Base-by-base conservation (phyloP, 208 protist genomes). In the Trypanosoma vivax region DNA sequence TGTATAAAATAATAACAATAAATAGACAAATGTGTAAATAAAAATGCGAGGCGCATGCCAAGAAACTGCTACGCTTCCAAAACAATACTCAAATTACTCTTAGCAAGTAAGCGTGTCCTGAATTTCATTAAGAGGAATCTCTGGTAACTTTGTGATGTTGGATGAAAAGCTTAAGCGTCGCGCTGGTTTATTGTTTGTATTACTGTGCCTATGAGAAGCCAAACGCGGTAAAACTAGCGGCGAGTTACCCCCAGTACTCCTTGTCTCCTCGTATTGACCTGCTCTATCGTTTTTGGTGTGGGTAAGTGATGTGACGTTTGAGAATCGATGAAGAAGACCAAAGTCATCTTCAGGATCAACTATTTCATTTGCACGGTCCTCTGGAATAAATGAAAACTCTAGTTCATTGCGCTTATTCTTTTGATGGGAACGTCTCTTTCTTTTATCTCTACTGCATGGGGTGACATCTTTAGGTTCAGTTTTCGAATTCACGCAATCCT, bases 361-460 rank as follows among this genome's bases (percentile, higher is more conserved):
- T 41, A 65, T 57, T 50, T 65, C 58, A 29, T 2, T 41, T 13
- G 13, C 2, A 30, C n/a, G 11, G 30, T 55, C 49, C 49, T 65
- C 58, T 2, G 25, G 58, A 46, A 65, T 4, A 21, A 57, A 57
- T 6, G 49, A 65, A 29, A 23, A 65, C n/a, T 65, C 49, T n/a
- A 65, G 37, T 14, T 57, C 46, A 31, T 50, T 47, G 18, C 49
- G 57, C 24, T 27, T 65, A 0, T 29, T 24, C 0, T 14, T 3
- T n/a, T 6, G 42, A 7, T 7, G 16, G 9, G 7, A 13, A 41
- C 25, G 38, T 21, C 9, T 11, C 11, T 34, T 4, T 35, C 27
- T 65, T 30, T 29, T 43, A 23, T 50, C 51, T 23, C 31, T 49
- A 1, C 18, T 23, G n/a, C n/a, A n/a, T n/a, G n/a, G n/a, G n/a